A percentile compares a stretch with the other conserved stretches of the same genome.
phyloP scores from a whole-genome alignment of 495 filamentous ascomycete species.

The Neurospora sp. region DNA sequence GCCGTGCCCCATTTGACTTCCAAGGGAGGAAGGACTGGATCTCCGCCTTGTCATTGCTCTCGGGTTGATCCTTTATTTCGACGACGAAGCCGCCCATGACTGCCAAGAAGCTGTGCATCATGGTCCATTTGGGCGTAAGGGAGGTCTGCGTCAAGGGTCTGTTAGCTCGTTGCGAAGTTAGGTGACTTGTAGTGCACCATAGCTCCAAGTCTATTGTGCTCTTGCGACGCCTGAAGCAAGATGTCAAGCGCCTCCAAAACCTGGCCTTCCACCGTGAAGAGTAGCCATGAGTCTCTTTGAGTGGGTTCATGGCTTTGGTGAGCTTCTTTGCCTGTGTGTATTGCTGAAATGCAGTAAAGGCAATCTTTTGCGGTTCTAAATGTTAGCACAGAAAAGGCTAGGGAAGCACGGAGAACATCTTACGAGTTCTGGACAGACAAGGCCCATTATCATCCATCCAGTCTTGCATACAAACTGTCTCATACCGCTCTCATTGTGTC shows the following conservation, averaged over 20 bases:
- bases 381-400: not conserved
- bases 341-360: not conserved
- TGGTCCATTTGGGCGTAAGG: not conserved
- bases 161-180: not conserved
- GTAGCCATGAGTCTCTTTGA: not conserved
- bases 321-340: not conserved
- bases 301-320: not conserved
- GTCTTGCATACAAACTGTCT: not conserved
- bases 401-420: not conserved
- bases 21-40: not conserved
- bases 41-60: not conserved
- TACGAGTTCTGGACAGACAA: not conserved
- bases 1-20: not conserved
- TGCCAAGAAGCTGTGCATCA: not conserved
- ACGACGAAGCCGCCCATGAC: not conserved
- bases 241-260: not conserved
- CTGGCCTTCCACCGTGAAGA: not conserved
- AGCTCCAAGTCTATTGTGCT: not conserved
- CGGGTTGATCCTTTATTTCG: not conserved
- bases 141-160: not conserved
- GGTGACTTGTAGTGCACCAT: not conserved
- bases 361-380: not conserved
- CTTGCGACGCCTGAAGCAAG: not conserved
- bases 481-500: not conserved
- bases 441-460: not conserved